Percentiles rank a stretch among this genome's conserved stretches.
phyloP scores from a whole-genome alignment of 1,139 yeast species.

The Kodamaea arcana region DNA sequence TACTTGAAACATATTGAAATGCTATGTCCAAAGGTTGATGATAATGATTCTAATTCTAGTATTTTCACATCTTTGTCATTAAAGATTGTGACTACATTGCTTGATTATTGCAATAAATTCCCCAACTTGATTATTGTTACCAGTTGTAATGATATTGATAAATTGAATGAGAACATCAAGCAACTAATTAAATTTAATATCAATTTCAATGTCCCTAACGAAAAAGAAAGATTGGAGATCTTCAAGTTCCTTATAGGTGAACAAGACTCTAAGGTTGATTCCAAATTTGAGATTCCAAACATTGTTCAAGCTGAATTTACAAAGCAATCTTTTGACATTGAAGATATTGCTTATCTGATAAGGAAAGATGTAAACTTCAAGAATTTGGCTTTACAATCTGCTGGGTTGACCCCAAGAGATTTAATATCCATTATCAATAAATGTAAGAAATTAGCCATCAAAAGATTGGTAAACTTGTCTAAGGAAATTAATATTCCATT shows the following conservation, averaged over 20 bases:
- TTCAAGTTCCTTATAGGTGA: slow-evolving; percentile 47
- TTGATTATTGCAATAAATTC: slow-evolving; percentile 43
- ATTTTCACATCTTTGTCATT: slow-evolving; percentile 53
- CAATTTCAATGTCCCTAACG: slow-evolving; percentile 72
- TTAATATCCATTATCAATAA: slow-evolving; percentile 64
- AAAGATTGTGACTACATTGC: slow-evolving; percentile 56
- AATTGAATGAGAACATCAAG: slow-evolving; percentile 62
- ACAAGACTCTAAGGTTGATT: slow-evolving; percentile 14
- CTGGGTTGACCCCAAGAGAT: slow-evolving; percentile 89
- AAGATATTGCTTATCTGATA: slow-evolving; percentile 21
- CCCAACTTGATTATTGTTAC: slow-evolving; percentile 53
- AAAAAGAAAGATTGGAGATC: slow-evolving; percentile 63
- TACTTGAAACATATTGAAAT: slow-evolving; percentile 72
- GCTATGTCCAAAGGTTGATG: slow-evolving; percentile 64
- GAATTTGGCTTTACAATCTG: slow-evolving; percentile 77
- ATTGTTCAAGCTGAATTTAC: slow-evolving; percentile 17
- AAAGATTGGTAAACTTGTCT: slow-evolving; percentile 37
- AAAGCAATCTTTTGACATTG: slow-evolving; percentile 16
- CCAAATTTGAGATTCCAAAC: slow-evolving; percentile 10
- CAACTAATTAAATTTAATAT: slow-evolving; percentile 75
- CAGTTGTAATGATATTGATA: slow-evolving; percentile 71
- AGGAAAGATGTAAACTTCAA: slow-evolving; percentile 54
- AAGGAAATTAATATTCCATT: slow-evolving; percentile 14
- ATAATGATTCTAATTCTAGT: slow-evolving; percentile 55
- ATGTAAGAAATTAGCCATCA: slow-evolving; percentile 57